phyloP scores from a whole-genome alignment of 192 early-diverging fungal species.

The Backusella macrospora region DNA sequence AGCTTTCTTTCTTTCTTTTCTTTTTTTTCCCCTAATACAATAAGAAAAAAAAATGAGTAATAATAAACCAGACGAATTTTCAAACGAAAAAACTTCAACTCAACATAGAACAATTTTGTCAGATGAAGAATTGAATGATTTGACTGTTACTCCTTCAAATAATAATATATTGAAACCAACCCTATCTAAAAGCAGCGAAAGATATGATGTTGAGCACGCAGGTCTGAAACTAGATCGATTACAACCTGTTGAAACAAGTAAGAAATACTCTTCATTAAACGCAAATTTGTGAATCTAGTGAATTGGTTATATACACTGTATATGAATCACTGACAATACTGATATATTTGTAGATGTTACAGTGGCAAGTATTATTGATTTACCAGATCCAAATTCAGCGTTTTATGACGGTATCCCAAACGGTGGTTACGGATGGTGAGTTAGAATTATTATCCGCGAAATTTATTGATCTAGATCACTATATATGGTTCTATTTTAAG shows the following conservation, averaged over 20 bases:
- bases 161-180: neutral
- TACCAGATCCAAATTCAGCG: neutral
- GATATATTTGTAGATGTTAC: neutral
- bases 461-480: conserved; percentile 5
- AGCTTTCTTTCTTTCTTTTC: neutral
- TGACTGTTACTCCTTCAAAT: conserved; percentile 15
- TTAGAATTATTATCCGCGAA: neutral
- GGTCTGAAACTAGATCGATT: neutral
- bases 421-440: conserved; percentile 25
- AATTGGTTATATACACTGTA: neutral
- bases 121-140: conserved; percentile 2
- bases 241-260: neutral
- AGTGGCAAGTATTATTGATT: conserved; percentile 15
- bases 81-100: neutral
- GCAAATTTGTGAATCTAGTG: neutral
- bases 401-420: conserved; percentile 19
- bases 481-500: neutral
- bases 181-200: neutral
- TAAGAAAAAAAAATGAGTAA: neutral
- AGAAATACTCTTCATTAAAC: neutral
- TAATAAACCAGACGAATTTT: neutral
- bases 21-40: neutral
- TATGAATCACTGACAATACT: neutral
- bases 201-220: conserved; percentile 7
- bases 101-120: neutral